A percentile compares a stretch with the other conserved stretches of the same genome.
phyloP scores from a whole-genome alignment of 2,329 filamentous ascomycete species.

The Xylariales sp. region DNA sequence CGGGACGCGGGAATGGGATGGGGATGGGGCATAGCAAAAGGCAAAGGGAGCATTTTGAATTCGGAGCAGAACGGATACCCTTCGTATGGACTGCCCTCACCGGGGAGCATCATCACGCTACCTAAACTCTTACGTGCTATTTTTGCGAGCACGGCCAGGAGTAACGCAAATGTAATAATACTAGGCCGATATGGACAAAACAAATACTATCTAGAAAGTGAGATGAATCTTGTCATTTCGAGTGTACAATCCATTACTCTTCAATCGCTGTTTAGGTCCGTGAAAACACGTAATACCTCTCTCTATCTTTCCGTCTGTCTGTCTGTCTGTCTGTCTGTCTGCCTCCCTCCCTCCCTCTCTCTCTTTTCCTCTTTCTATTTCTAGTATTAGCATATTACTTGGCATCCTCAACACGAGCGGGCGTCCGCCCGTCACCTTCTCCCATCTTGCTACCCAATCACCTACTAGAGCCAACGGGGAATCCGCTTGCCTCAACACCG shows the following conservation, averaged over 20 bases:
- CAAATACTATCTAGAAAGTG: background rate
- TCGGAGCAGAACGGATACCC: slow-evolving; percentile 29
- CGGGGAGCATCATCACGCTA: slow-evolving; percentile 14
- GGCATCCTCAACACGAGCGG: background rate
- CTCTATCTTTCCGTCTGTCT: too few species aligned
- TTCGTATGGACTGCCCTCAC: slow-evolving; percentile 2
- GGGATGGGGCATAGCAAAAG: slow-evolving; percentile 14
- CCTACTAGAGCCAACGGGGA: background rate
- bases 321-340: too few species aligned
- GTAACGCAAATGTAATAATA: slow-evolving; percentile 7
- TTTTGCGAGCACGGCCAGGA: background rate
- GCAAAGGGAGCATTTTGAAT: slow-evolving; percentile 15
- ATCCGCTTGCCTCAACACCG: background rate
- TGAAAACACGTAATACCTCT: background rate
- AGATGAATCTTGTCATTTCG: background rate
- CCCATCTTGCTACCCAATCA: background rate
- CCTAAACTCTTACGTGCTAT: background rate
- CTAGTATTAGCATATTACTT: background rate
- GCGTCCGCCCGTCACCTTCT: background rate
- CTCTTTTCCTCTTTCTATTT: background rate
- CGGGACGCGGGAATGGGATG: slow-evolving; percentile 9
- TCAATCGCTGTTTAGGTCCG: background rate
- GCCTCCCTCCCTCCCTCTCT: too few species aligned
- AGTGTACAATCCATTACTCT: background rate
- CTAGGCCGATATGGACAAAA: background rate